phyloP scores from a whole-genome alignment of 208 protist species.

The Trypanosoma rangeli region DNA sequence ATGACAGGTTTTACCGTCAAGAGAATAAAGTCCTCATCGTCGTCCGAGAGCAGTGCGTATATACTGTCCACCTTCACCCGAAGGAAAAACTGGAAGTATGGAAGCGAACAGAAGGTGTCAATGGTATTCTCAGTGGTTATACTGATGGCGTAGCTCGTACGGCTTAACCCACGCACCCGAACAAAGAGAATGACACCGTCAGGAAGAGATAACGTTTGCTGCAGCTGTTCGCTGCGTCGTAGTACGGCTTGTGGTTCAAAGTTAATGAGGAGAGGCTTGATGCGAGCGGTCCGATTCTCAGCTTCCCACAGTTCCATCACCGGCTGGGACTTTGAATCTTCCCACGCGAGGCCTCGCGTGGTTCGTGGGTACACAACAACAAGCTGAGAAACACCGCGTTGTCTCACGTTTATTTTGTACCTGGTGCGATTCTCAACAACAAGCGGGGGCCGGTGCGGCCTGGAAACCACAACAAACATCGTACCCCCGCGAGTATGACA shows the following conservation, averaged over 20 bases:
- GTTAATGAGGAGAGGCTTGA: slow-evolving; percentile 39
- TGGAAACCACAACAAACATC: slow-evolving; percentile 55
- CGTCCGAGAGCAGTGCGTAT: slow-evolving; percentile 40
- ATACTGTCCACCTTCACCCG: slow-evolving; percentile 51
- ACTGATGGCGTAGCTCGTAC: slow-evolving; percentile 72
- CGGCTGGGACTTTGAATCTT: slow-evolving; percentile 28
- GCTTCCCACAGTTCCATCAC: slow-evolving; percentile 38
- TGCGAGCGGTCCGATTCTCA: slow-evolving; percentile 5
- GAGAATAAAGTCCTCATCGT: slow-evolving; percentile 38
- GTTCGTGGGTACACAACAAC: slow-evolving; percentile 52
- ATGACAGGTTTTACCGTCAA: slow-evolving; percentile 47
- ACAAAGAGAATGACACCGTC: slow-evolving; percentile 58
- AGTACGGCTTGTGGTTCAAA: slow-evolving; percentile 57
- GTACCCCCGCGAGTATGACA: slow-evolving; percentile 44
- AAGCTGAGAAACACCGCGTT: slow-evolving; percentile 29
- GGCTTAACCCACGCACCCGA: slow-evolving; percentile 59
- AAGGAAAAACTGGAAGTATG: slow-evolving; percentile 65
- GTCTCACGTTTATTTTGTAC: slow-evolving; percentile 51
- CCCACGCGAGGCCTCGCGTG: slow-evolving; percentile 69
- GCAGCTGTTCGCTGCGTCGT: slow-evolving; percentile 30
- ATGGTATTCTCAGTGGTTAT: slow-evolving; percentile 64
- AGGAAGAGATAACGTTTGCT: slow-evolving; percentile 35
- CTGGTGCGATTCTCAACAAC: slow-evolving; percentile 76
- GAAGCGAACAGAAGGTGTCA: slow-evolving; percentile 57
- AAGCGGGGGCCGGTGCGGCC: slow-evolving; percentile 51